Evolutionary conservation across 2,329 filamentous ascomycete species (phyloP).

Genomic region (Clarireedia sp.): DNA sequence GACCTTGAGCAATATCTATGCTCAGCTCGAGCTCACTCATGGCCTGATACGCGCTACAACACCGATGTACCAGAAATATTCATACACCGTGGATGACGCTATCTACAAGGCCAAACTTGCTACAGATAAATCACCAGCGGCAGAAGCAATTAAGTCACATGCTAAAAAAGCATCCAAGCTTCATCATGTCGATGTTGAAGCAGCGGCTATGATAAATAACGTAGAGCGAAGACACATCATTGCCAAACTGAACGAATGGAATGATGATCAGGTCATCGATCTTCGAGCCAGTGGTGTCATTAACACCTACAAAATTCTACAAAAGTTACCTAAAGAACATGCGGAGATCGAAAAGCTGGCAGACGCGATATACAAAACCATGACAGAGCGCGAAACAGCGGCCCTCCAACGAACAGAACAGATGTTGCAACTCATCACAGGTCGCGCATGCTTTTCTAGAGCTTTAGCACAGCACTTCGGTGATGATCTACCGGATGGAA

Average conservation of each 20-base stretch:
- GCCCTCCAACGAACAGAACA: slow-evolving; percentile 43
- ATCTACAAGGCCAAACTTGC: slow-evolving; percentile 29
- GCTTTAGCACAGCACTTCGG: slow-evolving; percentile 50
- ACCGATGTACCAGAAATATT: slow-evolving; percentile 49
- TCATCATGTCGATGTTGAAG: slow-evolving; percentile 42
- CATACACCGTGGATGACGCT: slow-evolving; percentile 34
- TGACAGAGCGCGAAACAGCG: slow-evolving; percentile 45
- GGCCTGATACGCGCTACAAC: slow-evolving; percentile 47
- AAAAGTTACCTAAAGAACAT: slow-evolving; percentile 36
- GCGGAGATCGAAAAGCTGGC: slow-evolving; percentile 38
- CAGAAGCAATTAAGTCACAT: slow-evolving; percentile 35
- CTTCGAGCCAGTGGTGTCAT: slow-evolving; percentile 44
- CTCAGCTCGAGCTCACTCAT: slow-evolving; percentile 52
- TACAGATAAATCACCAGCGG: slow-evolving; percentile 35
- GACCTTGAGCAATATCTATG: slow-evolving; percentile 46
- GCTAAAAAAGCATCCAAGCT: slow-evolving; percentile 36
- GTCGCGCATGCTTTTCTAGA: slow-evolving; percentile 41
- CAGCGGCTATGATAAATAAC: slow-evolving; percentile 26
- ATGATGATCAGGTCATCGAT: slow-evolving; percentile 41
- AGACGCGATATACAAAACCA: slow-evolving; percentile 40
- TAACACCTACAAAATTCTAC: slow-evolving; percentile 45
- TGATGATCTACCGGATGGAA: slow-evolving; percentile 38
- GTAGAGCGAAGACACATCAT: slow-evolving; percentile 41
- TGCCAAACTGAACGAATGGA: slow-evolving; percentile 45
- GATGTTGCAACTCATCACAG: slow-evolving; percentile 47